phyloP scores from a whole-genome alignment of 192 early-diverging fungal species.

The Gonapodya prolifera region DNA sequence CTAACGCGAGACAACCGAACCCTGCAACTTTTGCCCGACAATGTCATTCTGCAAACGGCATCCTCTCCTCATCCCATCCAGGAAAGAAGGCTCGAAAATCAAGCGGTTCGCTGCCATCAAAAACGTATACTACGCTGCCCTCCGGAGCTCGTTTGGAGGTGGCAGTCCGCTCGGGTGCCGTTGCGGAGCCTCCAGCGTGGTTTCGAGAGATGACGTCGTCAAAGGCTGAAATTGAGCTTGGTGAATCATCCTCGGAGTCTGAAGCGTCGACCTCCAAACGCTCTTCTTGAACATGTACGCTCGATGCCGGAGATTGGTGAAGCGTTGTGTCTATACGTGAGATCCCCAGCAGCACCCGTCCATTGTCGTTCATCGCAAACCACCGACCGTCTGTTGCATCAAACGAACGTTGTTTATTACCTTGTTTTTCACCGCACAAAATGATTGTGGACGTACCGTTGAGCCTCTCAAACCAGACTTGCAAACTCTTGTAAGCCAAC shows the following conservation, averaged over 20 bases:
- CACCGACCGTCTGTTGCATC: not conserved
- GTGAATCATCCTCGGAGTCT: not conserved
- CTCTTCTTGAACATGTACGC: not conserved
- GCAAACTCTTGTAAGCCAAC: conserved; percentile 28
- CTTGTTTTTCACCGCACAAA: conserved; percentile 1
- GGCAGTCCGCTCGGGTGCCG: not conserved
- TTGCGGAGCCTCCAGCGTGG: not conserved
- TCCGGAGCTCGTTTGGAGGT: not conserved
- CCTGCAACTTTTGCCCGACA: too few relatives aligned
- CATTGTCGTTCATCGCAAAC: not conserved
- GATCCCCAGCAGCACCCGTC: not conserved
- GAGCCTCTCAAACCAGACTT: conserved; percentile 34
- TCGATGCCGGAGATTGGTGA: not conserved
- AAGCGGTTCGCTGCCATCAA: conserved; percentile 17
- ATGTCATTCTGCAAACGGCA: not conserved
- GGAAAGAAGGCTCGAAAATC: conserved; percentile 23
- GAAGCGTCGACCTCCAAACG: not conserved
- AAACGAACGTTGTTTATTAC: conserved; percentile 8
- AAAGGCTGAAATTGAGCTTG: not conserved
- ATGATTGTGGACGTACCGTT: conserved; percentile 18
- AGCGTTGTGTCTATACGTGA: too few relatives aligned
- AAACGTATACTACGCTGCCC: conserved; percentile 17
- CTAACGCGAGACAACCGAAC: too few relatives aligned
- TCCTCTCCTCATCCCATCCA: conserved; percentile 19
- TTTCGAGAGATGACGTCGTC: not conserved